Evolutionary conservation across 163 green algal species (phyloP).

Genomic region (Scenedesmus sp.): DNA sequence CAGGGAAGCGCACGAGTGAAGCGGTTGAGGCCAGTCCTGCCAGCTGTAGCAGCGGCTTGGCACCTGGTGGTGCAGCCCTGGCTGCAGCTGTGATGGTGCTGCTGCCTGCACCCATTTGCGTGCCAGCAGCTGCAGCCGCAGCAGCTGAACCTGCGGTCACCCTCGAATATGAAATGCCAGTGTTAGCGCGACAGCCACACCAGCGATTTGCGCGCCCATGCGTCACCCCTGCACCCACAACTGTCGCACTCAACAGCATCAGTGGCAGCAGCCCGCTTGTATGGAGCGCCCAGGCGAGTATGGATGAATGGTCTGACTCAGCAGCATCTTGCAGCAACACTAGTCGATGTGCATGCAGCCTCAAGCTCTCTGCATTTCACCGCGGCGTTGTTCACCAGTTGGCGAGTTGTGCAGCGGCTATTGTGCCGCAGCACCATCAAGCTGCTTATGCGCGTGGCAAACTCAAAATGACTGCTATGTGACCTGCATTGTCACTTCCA

Average conservation of each 20-base stretch:
- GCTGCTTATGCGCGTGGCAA: not conserved
- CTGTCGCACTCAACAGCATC: not conserved
- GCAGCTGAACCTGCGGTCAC: not conserved
- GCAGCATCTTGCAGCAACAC: too few species aligned
- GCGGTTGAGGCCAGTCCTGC: not conserved
- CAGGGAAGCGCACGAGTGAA: not conserved
- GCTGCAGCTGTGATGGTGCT: constrained; percentile 15
- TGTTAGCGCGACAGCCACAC: not conserved
- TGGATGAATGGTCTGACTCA: too few species aligned
- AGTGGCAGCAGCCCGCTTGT: not conserved
- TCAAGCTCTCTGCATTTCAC: not conserved
- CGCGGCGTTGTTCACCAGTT: not conserved
- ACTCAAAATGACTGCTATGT: not conserved
- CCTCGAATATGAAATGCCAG: not conserved
- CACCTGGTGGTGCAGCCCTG: not conserved
- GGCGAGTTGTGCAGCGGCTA: not conserved
- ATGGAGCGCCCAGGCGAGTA: not conserved
- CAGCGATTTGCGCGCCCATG: not conserved
- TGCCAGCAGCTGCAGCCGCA: not conserved
- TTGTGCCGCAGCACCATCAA: not conserved
- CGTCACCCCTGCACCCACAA: not conserved
- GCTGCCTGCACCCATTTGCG: not conserved
- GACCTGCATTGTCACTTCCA: too few species aligned
- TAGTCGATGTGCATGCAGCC: not conserved
- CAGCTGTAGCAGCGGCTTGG: not conserved